A percentile compares a stretch with the other conserved stretches of the same genome.
These are phyloP conservation scores for Cubamyces sp. DNA, from an alignment of 768 basidiomycete genomes.

Conservation along the genomic window DNA sequence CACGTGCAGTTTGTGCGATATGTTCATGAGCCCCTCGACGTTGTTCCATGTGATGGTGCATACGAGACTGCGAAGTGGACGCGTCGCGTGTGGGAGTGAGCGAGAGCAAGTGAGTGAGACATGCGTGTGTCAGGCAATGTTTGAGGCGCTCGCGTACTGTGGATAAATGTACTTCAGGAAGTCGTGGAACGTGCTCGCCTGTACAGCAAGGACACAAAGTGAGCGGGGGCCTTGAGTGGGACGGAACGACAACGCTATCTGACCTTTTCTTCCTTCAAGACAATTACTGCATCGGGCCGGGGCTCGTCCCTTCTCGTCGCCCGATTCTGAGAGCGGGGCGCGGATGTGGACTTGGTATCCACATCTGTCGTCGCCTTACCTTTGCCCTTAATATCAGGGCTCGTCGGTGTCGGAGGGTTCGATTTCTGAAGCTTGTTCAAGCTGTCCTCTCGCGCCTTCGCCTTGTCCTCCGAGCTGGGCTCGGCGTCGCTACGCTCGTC, in stretches of 20 bases:
- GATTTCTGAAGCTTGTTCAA: slow-evolving; percentile 62
- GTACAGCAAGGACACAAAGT: background rate
- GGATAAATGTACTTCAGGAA: slow-evolving; percentile 94
- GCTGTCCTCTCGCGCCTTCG: slow-evolving; percentile 52
- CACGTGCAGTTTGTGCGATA: slow-evolving; percentile 87
- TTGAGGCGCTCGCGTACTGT: slow-evolving; percentile 52
- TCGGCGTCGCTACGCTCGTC: slow-evolving; percentile 38
- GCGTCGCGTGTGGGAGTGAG: slow-evolving; percentile 5
- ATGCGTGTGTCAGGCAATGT: background rate
- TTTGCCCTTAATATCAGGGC: slow-evolving; percentile 10
- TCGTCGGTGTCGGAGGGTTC: slow-evolving; percentile 15
- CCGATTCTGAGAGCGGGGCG: slow-evolving; percentile 19
- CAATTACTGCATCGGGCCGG: slow-evolving; percentile 81
- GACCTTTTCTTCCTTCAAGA: slow-evolving; percentile 88
- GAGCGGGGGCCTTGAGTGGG: slow-evolving; percentile 1
- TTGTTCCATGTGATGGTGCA: slow-evolving; percentile 97
- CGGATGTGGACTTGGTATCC: slow-evolving; percentile 13
- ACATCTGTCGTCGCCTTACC: slow-evolving; percentile 27
- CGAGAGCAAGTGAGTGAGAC: background rate
- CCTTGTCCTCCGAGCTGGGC: slow-evolving; percentile 32
- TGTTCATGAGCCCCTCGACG: slow-evolving; percentile 89
- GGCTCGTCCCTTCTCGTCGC: slow-evolving; percentile 17
- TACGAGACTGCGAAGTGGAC: slow-evolving; percentile 57
- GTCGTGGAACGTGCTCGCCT: slow-evolving; percentile 89
- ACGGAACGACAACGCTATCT: slow-evolving; percentile 24